phyloP scores from a whole-genome alignment of 139 green algal species.

The Yamagishiella unicocca region DNA sequence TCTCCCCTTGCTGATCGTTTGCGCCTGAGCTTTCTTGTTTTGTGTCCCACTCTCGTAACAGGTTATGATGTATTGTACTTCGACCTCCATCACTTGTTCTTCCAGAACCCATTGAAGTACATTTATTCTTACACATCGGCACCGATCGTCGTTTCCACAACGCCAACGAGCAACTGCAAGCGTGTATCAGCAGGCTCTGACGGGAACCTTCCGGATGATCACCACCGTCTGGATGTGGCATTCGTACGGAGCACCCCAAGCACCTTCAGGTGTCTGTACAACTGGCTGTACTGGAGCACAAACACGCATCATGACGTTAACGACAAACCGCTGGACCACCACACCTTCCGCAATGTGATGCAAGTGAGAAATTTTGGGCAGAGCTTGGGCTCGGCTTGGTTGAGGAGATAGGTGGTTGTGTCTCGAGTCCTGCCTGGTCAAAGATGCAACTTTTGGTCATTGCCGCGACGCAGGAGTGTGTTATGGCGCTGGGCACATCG shows the following conservation, averaged over 20 bases:
- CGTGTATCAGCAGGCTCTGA: not conserved
- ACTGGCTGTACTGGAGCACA: conserved; percentile 42
- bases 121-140: conserved; percentile 8
- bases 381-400: not conserved
- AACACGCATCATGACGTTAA: not conserved
- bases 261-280: conserved; percentile 34
- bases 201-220: conserved; percentile 22
- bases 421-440: not conserved
- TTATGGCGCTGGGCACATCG: not conserved
- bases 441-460: not conserved
- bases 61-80: conserved; percentile 41
- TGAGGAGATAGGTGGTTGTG: not conserved
- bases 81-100: conserved; percentile 43
- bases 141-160: not conserved
- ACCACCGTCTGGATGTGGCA: conserved; percentile 31
- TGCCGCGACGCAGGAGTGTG: conserved; percentile 15
- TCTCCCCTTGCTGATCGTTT: too few species aligned
- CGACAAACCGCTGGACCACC: conserved; percentile 37
- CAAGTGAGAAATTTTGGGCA: conserved; percentile 2
- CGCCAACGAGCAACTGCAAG: not conserved
- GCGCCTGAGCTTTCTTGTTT: too few species aligned
- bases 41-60: too few species aligned
- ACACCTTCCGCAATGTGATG: conserved; percentile 30
- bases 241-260: conserved; percentile 1
- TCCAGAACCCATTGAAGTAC: conserved; percentile 23